These are phyloP conservation scores for Beauveria bassiana DNA, from an alignment of 2,329 filamentous ascomycete genomes.

Conservation along the genomic window DNA sequence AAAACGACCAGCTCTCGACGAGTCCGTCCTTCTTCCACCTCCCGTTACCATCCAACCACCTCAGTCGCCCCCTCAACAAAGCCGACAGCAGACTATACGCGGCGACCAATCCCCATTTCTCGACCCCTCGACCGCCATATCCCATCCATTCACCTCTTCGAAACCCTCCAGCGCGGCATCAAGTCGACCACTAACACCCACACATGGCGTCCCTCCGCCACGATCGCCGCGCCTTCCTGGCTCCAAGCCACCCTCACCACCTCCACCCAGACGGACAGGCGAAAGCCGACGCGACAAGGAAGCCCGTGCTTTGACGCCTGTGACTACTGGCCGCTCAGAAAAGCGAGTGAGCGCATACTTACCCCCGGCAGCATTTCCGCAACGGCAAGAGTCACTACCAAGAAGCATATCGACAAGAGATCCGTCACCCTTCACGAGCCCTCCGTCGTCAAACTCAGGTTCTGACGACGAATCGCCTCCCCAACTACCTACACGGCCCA, in stretches of 20 bases:
- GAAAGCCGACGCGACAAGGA: constrained; percentile 47
- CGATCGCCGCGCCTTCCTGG: constrained; percentile 39
- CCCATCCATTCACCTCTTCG: constrained; percentile 34
- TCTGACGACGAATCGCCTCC: constrained; percentile 44
- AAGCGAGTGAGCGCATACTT: constrained; percentile 21
- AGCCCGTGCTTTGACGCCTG: constrained; percentile 9
- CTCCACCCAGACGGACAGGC: constrained; percentile 54
- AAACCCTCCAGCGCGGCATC: constrained; percentile 42
- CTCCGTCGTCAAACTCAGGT: constrained; percentile 61
- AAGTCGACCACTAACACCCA: constrained; percentile 48
- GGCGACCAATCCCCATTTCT: constrained; percentile 39
- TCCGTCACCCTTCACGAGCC: constrained; percentile 78
- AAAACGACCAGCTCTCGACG: constrained; percentile 19
- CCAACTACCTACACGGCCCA: constrained; percentile 41
- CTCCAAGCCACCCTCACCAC: constrained; percentile 53
- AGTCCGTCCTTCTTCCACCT: constrained; percentile 40
- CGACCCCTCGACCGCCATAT: constrained; percentile 37
- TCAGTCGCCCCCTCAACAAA: constrained; percentile 55
- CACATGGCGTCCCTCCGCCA: constrained; percentile 26
- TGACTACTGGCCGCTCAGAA: neutral
- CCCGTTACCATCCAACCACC: constrained; percentile 64
- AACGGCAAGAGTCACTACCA: constrained; percentile 27
- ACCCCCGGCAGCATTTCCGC: constrained; percentile 36
- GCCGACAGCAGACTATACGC: constrained; percentile 24
- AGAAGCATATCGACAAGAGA: constrained; percentile 25